phyloP scores from a whole-genome alignment of 345 rosid genomes.

The Hypericum perforatum region DNA sequence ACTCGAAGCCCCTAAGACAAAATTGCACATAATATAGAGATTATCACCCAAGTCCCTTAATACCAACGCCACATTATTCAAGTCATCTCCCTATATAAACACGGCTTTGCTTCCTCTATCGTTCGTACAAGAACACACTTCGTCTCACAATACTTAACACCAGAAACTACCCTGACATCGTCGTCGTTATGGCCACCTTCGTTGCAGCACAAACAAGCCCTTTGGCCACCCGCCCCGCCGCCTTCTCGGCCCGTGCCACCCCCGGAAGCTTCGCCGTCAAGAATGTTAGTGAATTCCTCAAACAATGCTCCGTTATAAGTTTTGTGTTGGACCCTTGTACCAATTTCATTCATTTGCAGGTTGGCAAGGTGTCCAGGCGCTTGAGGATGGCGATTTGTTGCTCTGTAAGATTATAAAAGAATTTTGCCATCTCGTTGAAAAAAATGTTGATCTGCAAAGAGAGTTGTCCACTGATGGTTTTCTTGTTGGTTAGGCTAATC shows the following conservation, averaged over 20 bases:
- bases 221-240: conserved; percentile 3
- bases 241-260: conserved; percentile 3
- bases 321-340: background rate
- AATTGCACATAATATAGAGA: conserved; percentile 12
- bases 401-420: conserved; percentile 37
- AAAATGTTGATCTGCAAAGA: too few species aligned
- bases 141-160: too few species aligned
- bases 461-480: too few species aligned
- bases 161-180: background rate
- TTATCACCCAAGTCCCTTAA: conserved; percentile 11
- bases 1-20: conserved; percentile 13
- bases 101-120: background rate
- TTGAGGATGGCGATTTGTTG: conserved; percentile 29
- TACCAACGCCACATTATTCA: conserved; percentile 4
- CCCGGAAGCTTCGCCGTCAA: conserved; percentile 12
- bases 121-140: conserved; percentile 6
- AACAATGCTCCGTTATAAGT: background rate
- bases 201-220: conserved; percentile 17
- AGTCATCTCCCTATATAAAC: too few species aligned
- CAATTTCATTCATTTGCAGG: conserved; percentile 20
- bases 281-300: background rate
- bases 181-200: conserved; percentile 25
- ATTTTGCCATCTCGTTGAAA: too few species aligned
- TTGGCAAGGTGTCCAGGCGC: conserved; percentile 21
- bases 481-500: conserved; percentile 24